phyloP scores from a whole-genome alignment of 306 rosid genomes.

The Urtica urens region DNA sequence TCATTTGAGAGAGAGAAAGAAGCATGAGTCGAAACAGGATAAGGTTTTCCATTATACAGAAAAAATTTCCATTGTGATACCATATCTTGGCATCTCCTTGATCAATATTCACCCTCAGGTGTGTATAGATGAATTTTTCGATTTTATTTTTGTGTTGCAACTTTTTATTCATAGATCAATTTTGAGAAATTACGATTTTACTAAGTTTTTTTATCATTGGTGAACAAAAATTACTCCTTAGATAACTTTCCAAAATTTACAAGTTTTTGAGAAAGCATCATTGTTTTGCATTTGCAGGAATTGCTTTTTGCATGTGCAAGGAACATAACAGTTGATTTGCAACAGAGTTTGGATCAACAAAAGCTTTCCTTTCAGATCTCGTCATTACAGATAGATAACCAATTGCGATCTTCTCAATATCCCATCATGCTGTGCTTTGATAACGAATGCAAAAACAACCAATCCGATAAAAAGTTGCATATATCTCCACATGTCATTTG shows the following conservation, averaged over 20 bases:
- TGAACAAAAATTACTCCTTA: no score
- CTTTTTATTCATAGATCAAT: background rate
- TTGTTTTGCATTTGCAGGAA: constrained; percentile 42
- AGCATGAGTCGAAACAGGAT: constrained; percentile 42
- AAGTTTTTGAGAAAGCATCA: background rate
- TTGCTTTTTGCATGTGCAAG: constrained; percentile 61
- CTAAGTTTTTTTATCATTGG: no score
- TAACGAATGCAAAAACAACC: constrained; percentile 35
- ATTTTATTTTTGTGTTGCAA: background rate
- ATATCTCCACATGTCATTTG: constrained; percentile 27
- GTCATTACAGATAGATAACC: constrained; percentile 84
- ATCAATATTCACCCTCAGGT: constrained; percentile 71
- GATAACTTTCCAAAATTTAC: background rate
- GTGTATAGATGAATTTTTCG: constrained; percentile 12
- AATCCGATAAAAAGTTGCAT: constrained; percentile 34
- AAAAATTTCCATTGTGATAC: constrained; percentile 52
- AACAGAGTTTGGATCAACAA: constrained; percentile 81
- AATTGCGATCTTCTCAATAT: constrained; percentile 75
- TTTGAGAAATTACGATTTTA: no score
- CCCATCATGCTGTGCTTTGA: constrained; percentile 81
- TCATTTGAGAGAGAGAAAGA: constrained; percentile 32
- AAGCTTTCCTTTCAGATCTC: constrained; percentile 47
- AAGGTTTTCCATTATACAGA: constrained; percentile 51
- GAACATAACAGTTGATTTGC: constrained; percentile 49
- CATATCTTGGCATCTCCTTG: constrained; percentile 70